A percentile compares a stretch with the other conserved stretches of the same genome.
Conservation (phyloP, 208 protist species). For the Borovskyia barvae region DNA sequence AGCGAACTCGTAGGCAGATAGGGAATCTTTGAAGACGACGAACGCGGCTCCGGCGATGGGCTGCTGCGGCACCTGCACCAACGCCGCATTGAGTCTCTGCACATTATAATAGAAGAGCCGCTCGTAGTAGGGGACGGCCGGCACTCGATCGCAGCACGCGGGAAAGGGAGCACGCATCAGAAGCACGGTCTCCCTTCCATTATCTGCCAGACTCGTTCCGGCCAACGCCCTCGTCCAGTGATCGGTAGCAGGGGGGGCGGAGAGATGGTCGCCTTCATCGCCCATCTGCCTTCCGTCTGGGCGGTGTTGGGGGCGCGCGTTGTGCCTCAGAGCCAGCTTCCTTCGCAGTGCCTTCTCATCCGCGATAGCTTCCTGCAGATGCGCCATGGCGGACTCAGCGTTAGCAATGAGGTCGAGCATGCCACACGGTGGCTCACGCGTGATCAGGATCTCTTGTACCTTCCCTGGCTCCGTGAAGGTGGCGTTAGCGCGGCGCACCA, state of each 20-base stretch:
- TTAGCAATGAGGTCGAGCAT: slow-evolving; percentile 55
- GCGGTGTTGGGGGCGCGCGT: background rate
- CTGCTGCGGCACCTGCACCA: slow-evolving; percentile 42
- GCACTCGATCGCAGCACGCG: slow-evolving; percentile 43
- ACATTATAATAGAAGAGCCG: slow-evolving; percentile 32
- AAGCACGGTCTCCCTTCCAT: slow-evolving; percentile 14
- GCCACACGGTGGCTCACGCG: slow-evolving; percentile 45
- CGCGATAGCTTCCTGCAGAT: slow-evolving; percentile 72
- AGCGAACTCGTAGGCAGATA: slow-evolving; percentile 70
- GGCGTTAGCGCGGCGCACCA: slow-evolving; percentile 39
- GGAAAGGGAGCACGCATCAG: slow-evolving; percentile 28
- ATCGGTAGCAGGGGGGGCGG: background rate
- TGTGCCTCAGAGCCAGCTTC: background rate
- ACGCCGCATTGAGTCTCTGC: slow-evolving; percentile 38
- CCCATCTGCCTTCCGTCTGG: slow-evolving; percentile 1
- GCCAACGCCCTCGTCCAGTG: too few species aligned
- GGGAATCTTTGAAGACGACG: slow-evolving; percentile 67
- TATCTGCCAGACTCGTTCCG: background rate
- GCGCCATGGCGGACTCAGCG: slow-evolving; percentile 57
- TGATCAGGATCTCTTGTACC: slow-evolving; percentile 66
- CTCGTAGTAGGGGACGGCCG: slow-evolving; percentile 54
- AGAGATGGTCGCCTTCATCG: background rate
- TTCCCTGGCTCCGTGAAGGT: slow-evolving; percentile 49
- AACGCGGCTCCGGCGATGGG: slow-evolving; percentile 44
- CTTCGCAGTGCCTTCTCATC: slow-evolving; percentile 57